These are phyloP conservation scores for Dothidotthia symphoricarpi DNA, from an alignment of 2,329 filamentous ascomycete species.

Conservation along the genomic window DNA sequence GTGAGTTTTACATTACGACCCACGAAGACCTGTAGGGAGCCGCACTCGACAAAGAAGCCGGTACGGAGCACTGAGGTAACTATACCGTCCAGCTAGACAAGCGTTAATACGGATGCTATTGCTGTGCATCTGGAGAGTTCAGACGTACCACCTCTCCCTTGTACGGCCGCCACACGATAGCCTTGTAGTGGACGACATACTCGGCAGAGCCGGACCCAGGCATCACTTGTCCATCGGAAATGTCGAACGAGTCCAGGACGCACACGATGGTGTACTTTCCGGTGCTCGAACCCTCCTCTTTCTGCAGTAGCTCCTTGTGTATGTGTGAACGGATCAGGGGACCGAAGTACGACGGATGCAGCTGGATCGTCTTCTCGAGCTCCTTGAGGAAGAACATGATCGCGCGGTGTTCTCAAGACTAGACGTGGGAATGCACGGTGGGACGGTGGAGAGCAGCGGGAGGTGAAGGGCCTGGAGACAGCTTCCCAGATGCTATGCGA, in stretches of 20 bases:
- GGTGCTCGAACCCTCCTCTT: conserved; percentile 93
- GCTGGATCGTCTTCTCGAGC: conserved; percentile 87
- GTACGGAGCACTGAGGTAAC: conserved; percentile 88
- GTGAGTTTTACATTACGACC: conserved; percentile 69
- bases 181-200: conserved; percentile 91
- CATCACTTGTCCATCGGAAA: conserved; percentile 88
- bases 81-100: conserved; percentile 80
- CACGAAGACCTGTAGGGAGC: conserved; percentile 75
- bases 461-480: conserved; percentile 9
- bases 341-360: conserved; percentile 97
- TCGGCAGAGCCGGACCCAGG: conserved; percentile 89
- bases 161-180: conserved; percentile 96
- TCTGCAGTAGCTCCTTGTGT: conserved; percentile 81
- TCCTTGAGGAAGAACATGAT: conserved; percentile 98
- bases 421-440: conserved; percentile 16
- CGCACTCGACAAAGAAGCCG: conserved; percentile 85
- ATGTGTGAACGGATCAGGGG: conserved; percentile 90
- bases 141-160: conserved; percentile 88
- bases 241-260: conserved; percentile 94
- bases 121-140: background rate
- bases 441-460: conserved; percentile 4
- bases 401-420: conserved; percentile 7
- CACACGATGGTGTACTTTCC: conserved; percentile 97
- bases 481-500: conserved; percentile 23
- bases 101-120: conserved; percentile 22